These are phyloP conservation scores for Pythium brachiatum DNA, from an alignment of 352 stramenopile genomes.

Conservation along the genomic window DNA sequence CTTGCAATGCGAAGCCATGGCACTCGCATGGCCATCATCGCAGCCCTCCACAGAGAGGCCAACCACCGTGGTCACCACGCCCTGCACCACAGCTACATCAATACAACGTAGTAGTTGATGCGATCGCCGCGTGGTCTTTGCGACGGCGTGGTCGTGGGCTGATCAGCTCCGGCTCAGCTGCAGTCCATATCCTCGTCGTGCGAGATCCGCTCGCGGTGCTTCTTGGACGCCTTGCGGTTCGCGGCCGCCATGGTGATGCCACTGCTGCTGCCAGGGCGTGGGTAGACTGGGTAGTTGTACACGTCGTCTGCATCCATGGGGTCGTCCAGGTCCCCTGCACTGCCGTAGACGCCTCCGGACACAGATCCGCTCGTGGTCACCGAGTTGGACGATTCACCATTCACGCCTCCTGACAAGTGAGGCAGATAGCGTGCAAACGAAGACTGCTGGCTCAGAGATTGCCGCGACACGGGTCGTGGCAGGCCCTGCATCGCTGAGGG, in stretches of 20 bases:
- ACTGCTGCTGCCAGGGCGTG: constrained; percentile 18
- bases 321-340: constrained; percentile 17
- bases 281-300: constrained; percentile 64
- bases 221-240: constrained; percentile 49
- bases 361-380: neutral
- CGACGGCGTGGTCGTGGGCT: neutral
- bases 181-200: constrained; percentile 50
- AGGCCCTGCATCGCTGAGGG: neutral
- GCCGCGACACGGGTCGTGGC: constrained; percentile 15
- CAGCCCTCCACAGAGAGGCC: no score
- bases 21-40: neutral
- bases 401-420: constrained; percentile 12
- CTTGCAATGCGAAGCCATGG: neutral
- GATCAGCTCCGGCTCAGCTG: constrained; percentile 31
- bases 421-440: constrained; percentile 24
- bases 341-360: neutral
- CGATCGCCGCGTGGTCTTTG: no score
- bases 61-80: no score
- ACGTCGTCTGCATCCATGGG: constrained; percentile 30
- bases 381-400: neutral
- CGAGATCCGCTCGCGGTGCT: constrained; percentile 34
- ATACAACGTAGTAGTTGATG: no score
- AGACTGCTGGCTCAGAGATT: constrained; percentile 20
- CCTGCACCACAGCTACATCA: no score
- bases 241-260: constrained; percentile 14